Conservation (phyloP, 2,329 filamentous ascomycete genomes). For the Diaporthe citrichinensis region DNA sequence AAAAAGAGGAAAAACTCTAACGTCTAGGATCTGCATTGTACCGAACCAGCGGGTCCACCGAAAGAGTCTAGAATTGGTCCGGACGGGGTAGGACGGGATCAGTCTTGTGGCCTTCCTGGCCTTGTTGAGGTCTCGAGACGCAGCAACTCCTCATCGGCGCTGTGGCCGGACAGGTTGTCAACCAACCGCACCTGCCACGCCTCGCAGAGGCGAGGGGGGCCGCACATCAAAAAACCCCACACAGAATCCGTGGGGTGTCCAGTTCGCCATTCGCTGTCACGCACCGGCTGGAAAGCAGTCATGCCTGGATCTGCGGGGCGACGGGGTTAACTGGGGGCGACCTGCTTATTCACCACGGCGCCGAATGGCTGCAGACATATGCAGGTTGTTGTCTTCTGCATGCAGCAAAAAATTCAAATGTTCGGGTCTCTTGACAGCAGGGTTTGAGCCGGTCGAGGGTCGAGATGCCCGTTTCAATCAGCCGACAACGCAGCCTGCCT, state of each 20-base stretch:
- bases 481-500: slow-evolving; percentile 6
- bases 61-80: slow-evolving; percentile 30
- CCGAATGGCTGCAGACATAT: slow-evolving; percentile 30
- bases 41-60: slow-evolving; percentile 20
- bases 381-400: slow-evolving; percentile 21
- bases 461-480: slow-evolving; percentile 22
- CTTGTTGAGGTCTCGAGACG: slow-evolving; percentile 21
- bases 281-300: slow-evolving; percentile 18
- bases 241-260: slow-evolving; percentile 26
- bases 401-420: slow-evolving; percentile 11
- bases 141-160: slow-evolving; percentile 10
- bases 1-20: slow-evolving; percentile 19
- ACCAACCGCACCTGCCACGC: slow-evolving; percentile 27
- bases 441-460: slow-evolving; percentile 16
- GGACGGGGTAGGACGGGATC: slow-evolving; percentile 6
- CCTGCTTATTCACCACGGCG: slow-evolving; percentile 17
- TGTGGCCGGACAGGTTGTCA: slow-evolving; percentile 18
- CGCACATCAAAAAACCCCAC: slow-evolving; percentile 8
- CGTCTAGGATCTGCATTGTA: slow-evolving; percentile 8
- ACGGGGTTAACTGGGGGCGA: slow-evolving; percentile 5
- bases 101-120: not conserved
- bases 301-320: slow-evolving; percentile 24
- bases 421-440: slow-evolving; percentile 22
- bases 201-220: slow-evolving; percentile 15
- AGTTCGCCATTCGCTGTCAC: slow-evolving; percentile 25